Percentiles rank a stretch among this genome's conserved stretches.
These are phyloP conservation scores for Alternaria brassicae DNA, from an alignment of 2,329 filamentous ascomycete genomes.

Conservation along the genomic window DNA sequence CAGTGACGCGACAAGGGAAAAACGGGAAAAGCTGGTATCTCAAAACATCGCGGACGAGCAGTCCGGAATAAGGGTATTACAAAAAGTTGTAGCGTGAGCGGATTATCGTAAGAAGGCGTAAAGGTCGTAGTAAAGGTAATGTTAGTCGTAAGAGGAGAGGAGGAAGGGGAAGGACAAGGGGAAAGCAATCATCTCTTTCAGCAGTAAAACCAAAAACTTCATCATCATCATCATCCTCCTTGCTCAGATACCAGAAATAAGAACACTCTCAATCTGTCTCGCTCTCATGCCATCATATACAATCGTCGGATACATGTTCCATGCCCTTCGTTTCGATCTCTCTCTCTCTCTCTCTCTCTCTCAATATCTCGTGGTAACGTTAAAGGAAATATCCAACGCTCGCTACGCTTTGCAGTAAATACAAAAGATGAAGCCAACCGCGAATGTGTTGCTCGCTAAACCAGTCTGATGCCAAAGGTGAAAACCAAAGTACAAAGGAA, in stretches of 20 bases:
- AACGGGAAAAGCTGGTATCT: constrained; percentile 18
- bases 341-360: constrained; percentile 1
- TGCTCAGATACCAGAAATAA: constrained; percentile 1
- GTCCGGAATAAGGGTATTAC: constrained; percentile 20
- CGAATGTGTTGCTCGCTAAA: constrained; percentile 41
- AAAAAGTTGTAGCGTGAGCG: constrained; percentile 9
- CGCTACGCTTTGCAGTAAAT: constrained; percentile 43
- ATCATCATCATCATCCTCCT: constrained; percentile 4
- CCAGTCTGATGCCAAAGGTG: constrained; percentile 14
- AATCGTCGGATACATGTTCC: constrained; percentile 32
- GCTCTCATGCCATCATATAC: constrained; percentile 24
- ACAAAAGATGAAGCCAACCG: constrained; percentile 30
- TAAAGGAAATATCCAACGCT: constrained; percentile 42
- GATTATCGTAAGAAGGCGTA: constrained; percentile 2
- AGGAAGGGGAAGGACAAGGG: constrained; percentile 4
- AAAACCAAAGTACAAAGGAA: constrained; percentile 12
- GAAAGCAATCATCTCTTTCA: constrained; percentile 22
- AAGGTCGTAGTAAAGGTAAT: constrained; percentile 3
- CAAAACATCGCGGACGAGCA: constrained; percentile 8
- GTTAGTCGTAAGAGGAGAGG: constrained; percentile 2
- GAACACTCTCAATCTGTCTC: constrained; percentile 10
- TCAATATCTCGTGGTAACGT: constrained; percentile 26
- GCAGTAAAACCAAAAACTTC: constrained; percentile 17
- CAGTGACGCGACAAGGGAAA: constrained; percentile 2
- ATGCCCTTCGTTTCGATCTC: constrained; percentile 20